Evolutionary conservation across 1,284 basidiomycete species (phyloP), one percentile per base, ranked within the genome.

Genomic region (Ustilago loliicola): DNA sequence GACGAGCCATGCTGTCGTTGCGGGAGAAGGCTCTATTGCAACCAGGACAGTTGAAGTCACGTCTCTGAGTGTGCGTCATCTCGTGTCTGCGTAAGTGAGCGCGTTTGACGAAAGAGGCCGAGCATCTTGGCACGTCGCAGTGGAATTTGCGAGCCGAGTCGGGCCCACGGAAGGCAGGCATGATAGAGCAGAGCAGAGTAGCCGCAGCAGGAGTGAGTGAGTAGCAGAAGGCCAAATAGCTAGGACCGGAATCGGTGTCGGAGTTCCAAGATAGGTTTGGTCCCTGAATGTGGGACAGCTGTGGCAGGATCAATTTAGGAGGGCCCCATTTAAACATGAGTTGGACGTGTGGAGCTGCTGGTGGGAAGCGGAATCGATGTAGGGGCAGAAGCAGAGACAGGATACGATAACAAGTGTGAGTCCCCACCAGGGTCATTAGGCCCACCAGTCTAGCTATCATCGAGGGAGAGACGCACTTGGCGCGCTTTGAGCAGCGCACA

Each of bases 1-100:
- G 75, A 23, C 75, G 66, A 8, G 70, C 60, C 70, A 77, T 72
- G 61, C 70, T 73, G 30, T 77, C 75, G 63, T 73, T 73, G 34
- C 75, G 66, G 3, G 75, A 77, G 36, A 77, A 77, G 9, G 70
- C 61, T 21, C 70, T 47, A 11, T 45, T 57, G 58, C 75, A 77
- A 25, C 64, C 70, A 9, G 66, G 70, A 34, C 75, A 77, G 50
- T n/a, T 30, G 29, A 73, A 77, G 51, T 77, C 75, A 15, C 75
- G 66, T 13, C 70, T 21, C 40, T 67, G 70, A 0, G 75, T 73
- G 36, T 77, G 75, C 21, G 75, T 77, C 75, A 77, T 73, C 60
- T 77, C 70, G 61, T 77, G 75, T 25, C 75, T 11, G 17, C 75
- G 70, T 45, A 77, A 48, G 47, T 77, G 75, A 4, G 75, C 75